Evolutionary conservation across 495 filamentous ascomycete genomes (phyloP).

Genomic region (Xylaria sp.): DNA sequence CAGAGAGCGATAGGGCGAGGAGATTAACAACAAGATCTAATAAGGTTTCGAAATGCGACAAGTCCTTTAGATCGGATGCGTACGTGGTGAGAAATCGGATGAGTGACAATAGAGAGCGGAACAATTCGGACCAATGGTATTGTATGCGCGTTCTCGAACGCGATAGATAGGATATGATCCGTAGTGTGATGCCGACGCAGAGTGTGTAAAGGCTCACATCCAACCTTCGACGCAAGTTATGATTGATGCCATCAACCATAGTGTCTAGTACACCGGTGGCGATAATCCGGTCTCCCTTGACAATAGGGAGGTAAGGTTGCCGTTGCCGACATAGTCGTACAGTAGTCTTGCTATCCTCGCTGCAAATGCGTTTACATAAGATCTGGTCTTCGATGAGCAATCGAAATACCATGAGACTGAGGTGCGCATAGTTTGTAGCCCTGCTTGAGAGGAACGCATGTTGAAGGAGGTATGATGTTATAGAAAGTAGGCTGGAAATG

Average conservation of each 20-base stretch:
- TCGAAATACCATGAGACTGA: constrained; percentile 83
- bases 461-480: constrained; percentile 91
- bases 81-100: constrained; percentile 92
- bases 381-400: constrained; percentile 87
- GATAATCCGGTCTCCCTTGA: constrained; percentile 71
- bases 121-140: constrained; percentile 97
- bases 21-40: constrained; percentile 80
- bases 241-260: constrained; percentile 88
- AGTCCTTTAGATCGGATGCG: constrained; percentile 70
- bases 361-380: constrained; percentile 84
- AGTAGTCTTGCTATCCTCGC: constrained; percentile 74
- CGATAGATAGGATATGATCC: constrained; percentile 82
- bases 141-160: constrained; percentile 75
- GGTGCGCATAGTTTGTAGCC: constrained; percentile 78
- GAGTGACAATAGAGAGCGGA: constrained; percentile 86
- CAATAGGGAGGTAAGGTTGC: constrained; percentile 83
- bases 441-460: constrained; percentile 87
- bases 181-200: constrained; percentile 78
- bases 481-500: constrained; percentile 81
- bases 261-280: constrained; percentile 82
- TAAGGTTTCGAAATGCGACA: constrained; percentile 64
- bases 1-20: constrained; percentile 84
- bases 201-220: constrained; percentile 86
- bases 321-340: constrained; percentile 91
- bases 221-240: constrained; percentile 86